Percentiles rank a stretch among this genome's conserved stretches.
Conservation (phyloP, 1,284 basidiomycete species). For the Rhodotorula sp. region DNA sequence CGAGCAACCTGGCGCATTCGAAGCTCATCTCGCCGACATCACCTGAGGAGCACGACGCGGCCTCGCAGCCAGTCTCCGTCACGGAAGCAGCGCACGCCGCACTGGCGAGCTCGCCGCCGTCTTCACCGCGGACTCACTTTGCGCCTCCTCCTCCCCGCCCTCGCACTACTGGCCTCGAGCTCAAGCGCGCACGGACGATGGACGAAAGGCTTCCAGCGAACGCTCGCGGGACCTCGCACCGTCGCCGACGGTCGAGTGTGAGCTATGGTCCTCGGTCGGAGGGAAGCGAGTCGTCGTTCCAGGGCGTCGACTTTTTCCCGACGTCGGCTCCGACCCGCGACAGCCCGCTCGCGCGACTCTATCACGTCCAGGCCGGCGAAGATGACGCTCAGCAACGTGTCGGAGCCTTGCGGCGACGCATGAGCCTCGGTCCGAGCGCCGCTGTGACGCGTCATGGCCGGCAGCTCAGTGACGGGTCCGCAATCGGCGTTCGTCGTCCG, state of each 20-base stretch:
- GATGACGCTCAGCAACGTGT: background rate
- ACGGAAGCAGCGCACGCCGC: background rate
- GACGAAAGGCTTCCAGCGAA: slow-evolving; percentile 30
- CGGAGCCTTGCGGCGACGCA: slow-evolving; percentile 13
- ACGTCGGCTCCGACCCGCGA: slow-evolving; percentile 26
- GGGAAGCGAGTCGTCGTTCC: background rate
- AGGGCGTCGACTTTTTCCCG: slow-evolving; percentile 10
- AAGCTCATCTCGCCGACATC: background rate
- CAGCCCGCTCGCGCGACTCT: slow-evolving; percentile 34
- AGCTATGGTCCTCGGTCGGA: background rate
- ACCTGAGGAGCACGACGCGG: background rate
- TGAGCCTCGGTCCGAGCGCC: slow-evolving; percentile 22
- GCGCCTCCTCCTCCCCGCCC: background rate
- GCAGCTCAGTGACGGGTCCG: slow-evolving; percentile 6
- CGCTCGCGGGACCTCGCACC: background rate
- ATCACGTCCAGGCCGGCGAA: slow-evolving; percentile 1
- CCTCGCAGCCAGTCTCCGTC: background rate
- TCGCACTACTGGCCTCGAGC: background rate
- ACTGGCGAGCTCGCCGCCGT: slow-evolving; percentile 9
- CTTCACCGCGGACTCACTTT: background rate
- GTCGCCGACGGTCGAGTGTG: background rate
- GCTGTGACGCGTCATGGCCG: background rate
- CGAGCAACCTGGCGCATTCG: background rate
- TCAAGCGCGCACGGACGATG: background rate
- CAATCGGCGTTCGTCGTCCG: background rate